A percentile compares a stretch with the other conserved stretches of the same genome.
These are phyloP conservation scores for Mycena amicta DNA, from an alignment of 768 basidiomycete species.

Conservation along the genomic window DNA sequence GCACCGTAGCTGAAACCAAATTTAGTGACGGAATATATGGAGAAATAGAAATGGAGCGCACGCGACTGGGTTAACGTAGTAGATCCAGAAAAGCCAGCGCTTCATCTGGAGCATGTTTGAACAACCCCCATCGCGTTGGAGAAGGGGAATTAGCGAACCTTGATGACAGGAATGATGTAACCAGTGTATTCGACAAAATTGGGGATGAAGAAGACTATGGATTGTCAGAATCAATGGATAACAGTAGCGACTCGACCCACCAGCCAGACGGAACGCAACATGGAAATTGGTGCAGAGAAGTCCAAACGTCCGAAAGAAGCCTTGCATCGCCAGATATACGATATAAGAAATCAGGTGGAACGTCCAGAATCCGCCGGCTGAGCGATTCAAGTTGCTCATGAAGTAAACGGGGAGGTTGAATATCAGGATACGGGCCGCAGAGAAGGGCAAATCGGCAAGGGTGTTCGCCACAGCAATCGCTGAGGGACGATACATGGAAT, in stretches of 20 bases:
- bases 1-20: no score
- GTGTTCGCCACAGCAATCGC: constrained; percentile 69
- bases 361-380: constrained; percentile 50
- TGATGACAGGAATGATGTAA: constrained; percentile 65
- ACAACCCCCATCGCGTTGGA: neutral
- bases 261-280: constrained; percentile 40
- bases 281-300: constrained; percentile 50
- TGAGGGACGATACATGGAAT: constrained; percentile 67
- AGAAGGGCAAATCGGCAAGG: constrained; percentile 70
- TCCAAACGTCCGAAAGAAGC: constrained; percentile 81
- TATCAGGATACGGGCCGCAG: constrained; percentile 56
- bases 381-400: constrained; percentile 54
- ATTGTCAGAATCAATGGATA: constrained; percentile 25
- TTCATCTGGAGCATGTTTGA: constrained; percentile 49
- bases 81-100: constrained; percentile 86
- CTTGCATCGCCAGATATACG: constrained; percentile 75
- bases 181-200: constrained; percentile 66
- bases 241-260: neutral
- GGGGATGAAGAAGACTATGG: constrained; percentile 70
- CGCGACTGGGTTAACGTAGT: constrained; percentile 77
- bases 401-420: constrained; percentile 74
- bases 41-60: constrained; percentile 49
- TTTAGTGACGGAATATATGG: no score
- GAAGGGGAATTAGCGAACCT: constrained; percentile 13
- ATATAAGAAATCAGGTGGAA: constrained; percentile 68